Base-by-base conservation (phyloP, 495 filamentous ascomycete genomes). In the Aspergillus incahuasiensis region DNA sequence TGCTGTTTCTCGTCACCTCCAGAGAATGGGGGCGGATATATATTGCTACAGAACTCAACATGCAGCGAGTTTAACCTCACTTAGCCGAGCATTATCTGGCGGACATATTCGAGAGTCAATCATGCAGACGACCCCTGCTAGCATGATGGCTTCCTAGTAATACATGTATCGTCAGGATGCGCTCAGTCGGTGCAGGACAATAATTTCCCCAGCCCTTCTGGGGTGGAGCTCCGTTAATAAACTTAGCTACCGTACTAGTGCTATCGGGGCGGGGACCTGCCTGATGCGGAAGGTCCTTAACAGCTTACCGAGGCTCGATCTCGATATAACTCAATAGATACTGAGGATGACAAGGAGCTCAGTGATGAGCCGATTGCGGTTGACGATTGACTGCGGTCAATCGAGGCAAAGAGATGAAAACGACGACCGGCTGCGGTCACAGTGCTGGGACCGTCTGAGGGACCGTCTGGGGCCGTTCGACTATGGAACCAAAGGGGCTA, bases 261-360 rank as follows among this genome's bases (percentile, higher is more conserved):
- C 12, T 39, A 42, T 41, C 40, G 57, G 40, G 51, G 54, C 43
- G 20, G 50, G 58, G 59, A 21, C 20, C 20, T 53, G 45, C 63
- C 62, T 46, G 24, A 65, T 62, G 48, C 64, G 67, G 67, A 61
- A 69, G 65, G 66, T 67, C 61, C 57, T 52, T 61, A 67, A 46
- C 34, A 44, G 25, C 51, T 22, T 44, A 21, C 41, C 32, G 32
- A 35, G 32, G 32, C 32, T 35, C 32, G 9, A 35, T 12, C n/a
- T n/a, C n/a, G n/a, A n/a, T n/a, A n/a, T n/a, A n/a, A n/a, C n/a
- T n/a, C n/a, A n/a, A n/a, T n/a, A n/a, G n/a, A n/a, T n/a, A n/a
- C n/a, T n/a, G n/a, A n/a, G n/a, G n/a, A n/a, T n/a, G n/a, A n/a
- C n/a, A n/a, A n/a, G n/a, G n/a, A n/a, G n/a, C n/a, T n/a, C n/a